Conservation (phyloP, 2,329 filamentous ascomycete genomes). For the Trichoderma oligosporum region DNA sequence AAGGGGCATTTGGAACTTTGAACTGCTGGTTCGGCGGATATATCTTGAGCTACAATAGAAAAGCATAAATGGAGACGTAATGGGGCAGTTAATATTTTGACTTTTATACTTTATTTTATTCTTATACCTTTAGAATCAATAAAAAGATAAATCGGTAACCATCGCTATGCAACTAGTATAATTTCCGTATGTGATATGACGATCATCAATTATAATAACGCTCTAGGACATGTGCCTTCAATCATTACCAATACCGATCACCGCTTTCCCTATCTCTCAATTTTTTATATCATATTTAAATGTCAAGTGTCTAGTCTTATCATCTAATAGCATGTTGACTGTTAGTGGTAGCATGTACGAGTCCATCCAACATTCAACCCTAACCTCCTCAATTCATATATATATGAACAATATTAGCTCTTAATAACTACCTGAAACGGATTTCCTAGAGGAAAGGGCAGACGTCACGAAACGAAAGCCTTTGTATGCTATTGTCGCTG, state of each 20-base stretch:
- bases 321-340: conserved; percentile 1
- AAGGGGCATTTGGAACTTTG: neutral
- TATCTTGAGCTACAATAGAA: neutral
- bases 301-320: neutral
- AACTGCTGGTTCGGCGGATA: neutral
- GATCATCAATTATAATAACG: neutral
- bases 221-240: neutral
- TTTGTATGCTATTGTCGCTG: neutral
- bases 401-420: neutral
- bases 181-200: neutral
- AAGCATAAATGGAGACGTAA: neutral
- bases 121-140: no score
- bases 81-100: no score
- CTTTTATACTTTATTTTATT: no score
- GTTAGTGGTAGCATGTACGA: neutral
- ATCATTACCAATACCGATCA: neutral
- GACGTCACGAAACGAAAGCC: no score
- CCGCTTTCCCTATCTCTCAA: conserved; percentile 2
- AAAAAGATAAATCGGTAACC: no score
- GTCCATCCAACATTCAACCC: neutral
- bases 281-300: neutral
- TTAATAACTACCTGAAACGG: neutral
- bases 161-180: no score
- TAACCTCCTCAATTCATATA: neutral
- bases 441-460: no score